phyloP scores from a whole-genome alignment of 306 rosid species.

The Echinosophora koreensis region DNA sequence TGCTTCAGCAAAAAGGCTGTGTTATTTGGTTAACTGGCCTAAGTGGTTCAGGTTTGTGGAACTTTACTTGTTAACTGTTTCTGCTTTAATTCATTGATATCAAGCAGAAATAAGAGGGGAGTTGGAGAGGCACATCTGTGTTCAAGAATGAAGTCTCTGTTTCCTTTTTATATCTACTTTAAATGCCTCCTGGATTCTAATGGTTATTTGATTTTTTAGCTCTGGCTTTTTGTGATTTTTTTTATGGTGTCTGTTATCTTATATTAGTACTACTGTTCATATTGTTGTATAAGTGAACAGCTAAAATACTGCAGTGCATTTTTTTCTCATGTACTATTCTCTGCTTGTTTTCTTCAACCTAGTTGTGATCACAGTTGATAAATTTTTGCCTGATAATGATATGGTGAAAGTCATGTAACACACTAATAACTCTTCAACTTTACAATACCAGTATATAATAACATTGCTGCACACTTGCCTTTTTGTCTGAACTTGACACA shows the following conservation, averaged over 20 bases:
- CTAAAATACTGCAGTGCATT: constrained; percentile 10
- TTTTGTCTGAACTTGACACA: constrained; percentile 20
- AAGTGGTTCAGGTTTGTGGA: constrained; percentile 95
- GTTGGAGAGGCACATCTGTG: constrained; percentile 4
- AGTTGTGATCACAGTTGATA: background rate
- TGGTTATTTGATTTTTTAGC: constrained; percentile 24
- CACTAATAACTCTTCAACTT: constrained; percentile 21
- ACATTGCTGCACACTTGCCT: background rate
- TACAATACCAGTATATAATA: background rate
- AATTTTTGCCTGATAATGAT: constrained; percentile 13
- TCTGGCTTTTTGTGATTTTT: constrained; percentile 8
- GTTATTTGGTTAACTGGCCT: constrained; percentile 98
- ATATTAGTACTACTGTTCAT: background rate
- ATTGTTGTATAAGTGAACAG: constrained; percentile 1
- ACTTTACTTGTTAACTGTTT: constrained; percentile 12
- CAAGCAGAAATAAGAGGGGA: constrained; percentile 1
- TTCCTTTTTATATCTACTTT: background rate
- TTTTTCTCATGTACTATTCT: constrained; percentile 4
- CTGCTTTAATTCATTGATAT: constrained; percentile 37
- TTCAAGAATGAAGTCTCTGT: background rate
- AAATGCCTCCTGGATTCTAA: constrained; percentile 15
- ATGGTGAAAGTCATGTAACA: background rate
- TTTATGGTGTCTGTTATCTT: constrained; percentile 8
- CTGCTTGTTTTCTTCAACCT: constrained; percentile 6
- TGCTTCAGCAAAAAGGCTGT: constrained; percentile 94